Evolutionary conservation across 441 rosid genomes (phyloP), one percentile per base, ranked within the genome.

Genomic region (Gossypium aridum): DNA sequence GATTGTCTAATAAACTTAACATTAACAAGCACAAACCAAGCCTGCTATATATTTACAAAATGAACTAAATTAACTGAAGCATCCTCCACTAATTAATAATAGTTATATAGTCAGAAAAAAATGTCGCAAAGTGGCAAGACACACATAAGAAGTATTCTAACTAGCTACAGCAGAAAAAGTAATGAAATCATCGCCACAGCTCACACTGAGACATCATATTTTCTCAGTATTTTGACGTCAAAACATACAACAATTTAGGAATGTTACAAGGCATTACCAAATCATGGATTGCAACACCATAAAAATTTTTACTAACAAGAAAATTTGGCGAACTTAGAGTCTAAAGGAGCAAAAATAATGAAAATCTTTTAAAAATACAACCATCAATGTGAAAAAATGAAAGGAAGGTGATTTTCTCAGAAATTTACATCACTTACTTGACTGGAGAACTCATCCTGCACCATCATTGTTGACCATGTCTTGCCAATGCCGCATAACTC

Each of bases 381-480:
- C 75, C 72, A 77, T 72, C 49, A 5, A 22, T 20, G 70, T 37
- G 43, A 25, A 64, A 78, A 53, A 79, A 53, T 64, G 73, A 60
- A 67, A 65, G 74, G 55, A 79, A 62, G 12, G 39, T 31, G 19
- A 69, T 55, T 53, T 67, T 70, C 78, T 57, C 72, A 70, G 56
- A 69, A 56, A 66, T 56, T 79, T 70, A 47, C 70, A 68, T 75
- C 82, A 85, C 86, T 87, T 85, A 82, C 87, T 80, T 82, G 88
- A 80, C 83, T 82, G 71, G 53, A 73, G 75, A 77, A 74, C 72
- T 73, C 75, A 81, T 77, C 78, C 74, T 17, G 81, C 71, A 75
- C 80, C 85, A 70, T 80, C 85, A 70, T 55, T 73, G 80, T 77
- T 63, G 84, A 79, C 70, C 63, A 76, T 68, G 77, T 47, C 80